Percentiles rank a stretch among this genome's conserved stretches.
phyloP scores from a whole-genome alignment of 305 asterid genomes.

The Fraxinus ornus region DNA sequence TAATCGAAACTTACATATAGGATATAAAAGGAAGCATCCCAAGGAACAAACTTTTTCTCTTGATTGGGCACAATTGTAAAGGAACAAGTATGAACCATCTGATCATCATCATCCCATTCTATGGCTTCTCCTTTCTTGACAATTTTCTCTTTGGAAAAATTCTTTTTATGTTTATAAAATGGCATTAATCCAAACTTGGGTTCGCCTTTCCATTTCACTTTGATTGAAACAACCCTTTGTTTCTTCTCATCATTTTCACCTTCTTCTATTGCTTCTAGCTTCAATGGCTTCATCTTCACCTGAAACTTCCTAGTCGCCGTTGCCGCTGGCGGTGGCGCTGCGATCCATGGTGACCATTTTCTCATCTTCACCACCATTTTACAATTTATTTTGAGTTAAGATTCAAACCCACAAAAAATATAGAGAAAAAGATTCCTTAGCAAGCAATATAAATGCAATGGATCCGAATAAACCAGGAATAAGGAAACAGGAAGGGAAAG shows the following conservation, averaged over 20 bases:
- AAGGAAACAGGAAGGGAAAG: neutral
- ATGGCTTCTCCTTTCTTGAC: constrained; percentile 23
- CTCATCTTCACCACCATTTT: constrained; percentile 51
- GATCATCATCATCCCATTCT: constrained; percentile 34
- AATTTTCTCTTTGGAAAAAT: constrained; percentile 36
- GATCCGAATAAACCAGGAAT: neutral
- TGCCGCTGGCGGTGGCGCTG: constrained; percentile 18
- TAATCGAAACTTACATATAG: constrained; percentile 34
- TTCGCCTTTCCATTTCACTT: constrained; percentile 67
- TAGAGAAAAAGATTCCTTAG: neutral
- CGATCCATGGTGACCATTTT: constrained; percentile 48
- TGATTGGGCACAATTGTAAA: constrained; percentile 35
- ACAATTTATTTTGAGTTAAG: neutral
- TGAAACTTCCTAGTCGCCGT: constrained; percentile 41
- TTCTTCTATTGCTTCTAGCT: constrained; percentile 37
- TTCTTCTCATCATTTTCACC: constrained; percentile 13
- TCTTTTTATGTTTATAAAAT: constrained; percentile 37
- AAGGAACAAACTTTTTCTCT: constrained; percentile 39
- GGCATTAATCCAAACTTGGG: constrained; percentile 48
- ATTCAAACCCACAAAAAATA: neutral
- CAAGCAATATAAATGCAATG: neutral
- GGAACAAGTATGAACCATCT: constrained; percentile 41
- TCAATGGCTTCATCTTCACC: constrained; percentile 50
- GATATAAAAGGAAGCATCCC: constrained; percentile 45
- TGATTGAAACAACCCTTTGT: constrained; percentile 36